Evolutionary conservation across 345 rosid species (phyloP).

Genomic region (Sisymbrium irio): DNA sequence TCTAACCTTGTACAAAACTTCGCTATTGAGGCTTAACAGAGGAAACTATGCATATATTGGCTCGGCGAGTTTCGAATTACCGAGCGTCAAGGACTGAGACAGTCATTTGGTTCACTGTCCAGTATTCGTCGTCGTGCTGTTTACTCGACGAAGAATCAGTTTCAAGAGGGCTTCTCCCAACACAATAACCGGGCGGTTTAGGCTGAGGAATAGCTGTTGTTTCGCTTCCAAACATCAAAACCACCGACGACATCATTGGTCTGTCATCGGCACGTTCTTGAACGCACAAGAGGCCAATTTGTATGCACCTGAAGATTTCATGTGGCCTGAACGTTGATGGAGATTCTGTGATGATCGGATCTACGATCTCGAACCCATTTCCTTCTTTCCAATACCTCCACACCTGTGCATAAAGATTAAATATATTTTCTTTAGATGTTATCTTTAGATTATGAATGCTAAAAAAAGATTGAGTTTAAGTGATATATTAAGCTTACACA

Average conservation of each 20-base stretch:
- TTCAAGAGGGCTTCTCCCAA: conserved; percentile 45
- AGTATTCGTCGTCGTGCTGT: conserved; percentile 43
- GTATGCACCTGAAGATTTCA: conserved; percentile 57
- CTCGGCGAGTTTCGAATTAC: background rate
- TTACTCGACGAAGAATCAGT: conserved; percentile 60
- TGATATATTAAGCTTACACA: conserved; percentile 47
- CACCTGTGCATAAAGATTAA: conserved; percentile 37
- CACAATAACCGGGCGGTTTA: conserved; percentile 63
- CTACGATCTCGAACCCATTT: conserved; percentile 56
- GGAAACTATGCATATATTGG: background rate
- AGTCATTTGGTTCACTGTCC: conserved; percentile 73
- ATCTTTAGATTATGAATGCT: background rate
- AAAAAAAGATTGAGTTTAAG: background rate
- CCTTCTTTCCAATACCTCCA: conserved; percentile 61
- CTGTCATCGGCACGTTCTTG: conserved; percentile 60
- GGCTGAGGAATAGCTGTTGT: conserved; percentile 60
- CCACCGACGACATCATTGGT: conserved; percentile 60
- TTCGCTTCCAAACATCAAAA: conserved; percentile 73
- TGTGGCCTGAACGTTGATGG: background rate
- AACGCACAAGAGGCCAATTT: background rate
- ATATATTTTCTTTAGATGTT: background rate
- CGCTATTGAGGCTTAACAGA: too few species aligned
- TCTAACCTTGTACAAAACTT: too few species aligned
- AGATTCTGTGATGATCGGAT: conserved; percentile 35
- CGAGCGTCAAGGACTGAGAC: conserved; percentile 68